phyloP scores from a whole-genome alignment of 352 stramenopile genomes.

The Globisporangium irregulare region DNA sequence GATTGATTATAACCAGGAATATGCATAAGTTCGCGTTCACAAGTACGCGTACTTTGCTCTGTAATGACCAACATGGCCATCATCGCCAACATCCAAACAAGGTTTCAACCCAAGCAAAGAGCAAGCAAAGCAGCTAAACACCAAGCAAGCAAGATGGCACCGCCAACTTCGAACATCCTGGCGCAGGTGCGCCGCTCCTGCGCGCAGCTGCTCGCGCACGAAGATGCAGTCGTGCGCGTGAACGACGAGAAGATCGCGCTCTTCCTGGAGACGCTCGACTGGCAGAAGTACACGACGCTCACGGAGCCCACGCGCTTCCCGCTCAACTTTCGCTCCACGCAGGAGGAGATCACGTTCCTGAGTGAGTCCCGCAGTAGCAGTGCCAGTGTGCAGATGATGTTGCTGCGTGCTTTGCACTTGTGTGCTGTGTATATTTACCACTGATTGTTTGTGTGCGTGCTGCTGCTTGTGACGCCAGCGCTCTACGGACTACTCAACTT shows the following conservation, averaged over 20 bases:
- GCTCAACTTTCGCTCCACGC: conserved; percentile 67
- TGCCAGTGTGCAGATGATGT: not conserved
- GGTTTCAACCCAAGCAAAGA: not conserved
- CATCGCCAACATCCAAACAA: conserved; percentile 7
- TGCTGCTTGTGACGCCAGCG: conserved; percentile 22
- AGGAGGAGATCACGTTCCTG: conserved; percentile 79
- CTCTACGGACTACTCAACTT: conserved; percentile 77
- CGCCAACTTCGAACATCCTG: conserved; percentile 21
- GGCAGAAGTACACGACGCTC: conserved; percentile 44
- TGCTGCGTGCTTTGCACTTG: not conserved
- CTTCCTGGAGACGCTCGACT: conserved; percentile 58
- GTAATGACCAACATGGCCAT: not conserved
- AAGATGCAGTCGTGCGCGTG: conserved; percentile 45
- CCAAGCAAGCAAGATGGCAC: conserved; percentile 26
- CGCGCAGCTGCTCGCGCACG: conserved; percentile 38
- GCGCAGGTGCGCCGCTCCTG: conserved; percentile 56
- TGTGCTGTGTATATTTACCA: too few species aligned
- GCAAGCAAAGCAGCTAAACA: not conserved
- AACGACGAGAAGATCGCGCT: conserved; percentile 40
- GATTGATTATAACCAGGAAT: too few species aligned
- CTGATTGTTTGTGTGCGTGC: not conserved
- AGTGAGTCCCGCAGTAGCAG: conserved; percentile 27
- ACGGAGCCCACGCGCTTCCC: conserved; percentile 55
- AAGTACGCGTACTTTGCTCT: not conserved
- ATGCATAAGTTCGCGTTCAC: not conserved